phyloP scores from a whole-genome alignment of 192 early-diverging fungal species.

The Umbelopsis ramanniana region DNA sequence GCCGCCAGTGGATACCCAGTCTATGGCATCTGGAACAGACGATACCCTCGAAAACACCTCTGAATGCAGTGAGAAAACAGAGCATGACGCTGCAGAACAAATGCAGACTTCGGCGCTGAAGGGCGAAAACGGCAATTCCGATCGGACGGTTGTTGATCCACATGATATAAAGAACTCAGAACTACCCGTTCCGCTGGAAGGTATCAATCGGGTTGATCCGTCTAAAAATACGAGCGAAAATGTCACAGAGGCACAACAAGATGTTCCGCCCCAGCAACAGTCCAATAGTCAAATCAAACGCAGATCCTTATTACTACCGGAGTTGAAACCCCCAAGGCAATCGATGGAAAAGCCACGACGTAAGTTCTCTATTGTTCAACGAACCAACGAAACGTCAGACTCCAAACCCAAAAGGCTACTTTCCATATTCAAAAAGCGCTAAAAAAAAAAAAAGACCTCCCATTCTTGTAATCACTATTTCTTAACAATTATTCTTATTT shows the following conservation, averaged over 20 bases:
- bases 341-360: background rate
- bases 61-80: background rate
- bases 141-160: background rate
- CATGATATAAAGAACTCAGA: conserved; percentile 4
- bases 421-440: conserved; percentile 12
- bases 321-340: background rate
- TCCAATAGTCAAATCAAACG: conserved; percentile 2
- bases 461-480: background rate
- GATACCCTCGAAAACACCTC: background rate
- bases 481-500: too few species aligned
- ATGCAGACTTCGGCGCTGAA: background rate
- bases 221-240: background rate
- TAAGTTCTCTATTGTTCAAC: background rate
- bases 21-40: background rate
- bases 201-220: background rate
- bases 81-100: background rate
- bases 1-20: background rate
- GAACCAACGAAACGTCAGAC: background rate
- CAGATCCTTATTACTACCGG: background rate
- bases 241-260: background rate
- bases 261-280: background rate
- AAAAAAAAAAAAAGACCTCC: background rate
- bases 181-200: background rate
- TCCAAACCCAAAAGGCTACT: background rate
- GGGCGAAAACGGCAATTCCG: conserved; percentile 16